Evolutionary conservation across 2,329 filamentous ascomycete genomes (phyloP).

Genomic region (Trichoderma asperellum): DNA sequence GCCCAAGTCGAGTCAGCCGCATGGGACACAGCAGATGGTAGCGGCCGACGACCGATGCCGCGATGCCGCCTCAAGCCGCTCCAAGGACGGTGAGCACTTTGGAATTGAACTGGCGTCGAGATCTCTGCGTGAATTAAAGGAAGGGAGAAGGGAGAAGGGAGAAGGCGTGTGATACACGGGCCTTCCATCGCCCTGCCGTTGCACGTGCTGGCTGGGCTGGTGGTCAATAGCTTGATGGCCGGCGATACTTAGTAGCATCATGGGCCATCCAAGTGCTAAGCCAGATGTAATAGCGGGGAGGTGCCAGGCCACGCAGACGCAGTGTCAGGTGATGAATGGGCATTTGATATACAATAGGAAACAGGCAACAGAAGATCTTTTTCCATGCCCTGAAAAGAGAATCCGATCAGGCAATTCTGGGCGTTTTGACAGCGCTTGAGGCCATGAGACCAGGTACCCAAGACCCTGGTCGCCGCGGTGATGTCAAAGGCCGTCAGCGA

Average conservation of each 20-base stretch:
- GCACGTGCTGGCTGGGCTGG: constrained; percentile 2
- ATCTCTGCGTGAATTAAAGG: not conserved
- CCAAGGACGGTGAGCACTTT: not conserved
- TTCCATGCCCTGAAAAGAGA: not conserved
- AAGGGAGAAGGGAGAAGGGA: not conserved
- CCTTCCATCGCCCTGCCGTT: not conserved
- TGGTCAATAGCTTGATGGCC: not conserved
- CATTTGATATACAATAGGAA: not conserved
- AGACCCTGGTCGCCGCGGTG: not conserved
- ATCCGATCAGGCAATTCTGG: not conserved
- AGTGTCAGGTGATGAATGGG: constrained; percentile 18
- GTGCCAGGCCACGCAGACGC: not conserved
- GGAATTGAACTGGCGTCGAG: constrained; percentile 3
- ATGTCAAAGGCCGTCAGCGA: constrained; percentile 16
- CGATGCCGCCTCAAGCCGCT: constrained; percentile 10
- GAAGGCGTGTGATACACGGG: not conserved
- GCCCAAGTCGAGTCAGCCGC: not conserved
- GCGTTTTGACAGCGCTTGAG: not conserved
- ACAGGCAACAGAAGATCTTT: not conserved
- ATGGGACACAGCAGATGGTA: not conserved
- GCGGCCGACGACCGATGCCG: not conserved
- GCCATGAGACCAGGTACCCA: constrained; percentile 7
- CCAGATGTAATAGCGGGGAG: constrained; percentile 5
- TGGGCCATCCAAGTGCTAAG: not conserved
- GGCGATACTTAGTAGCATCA: not conserved